phyloP scores from a whole-genome alignment of 78 protist species.

The Diacronema lutheri region DNA sequence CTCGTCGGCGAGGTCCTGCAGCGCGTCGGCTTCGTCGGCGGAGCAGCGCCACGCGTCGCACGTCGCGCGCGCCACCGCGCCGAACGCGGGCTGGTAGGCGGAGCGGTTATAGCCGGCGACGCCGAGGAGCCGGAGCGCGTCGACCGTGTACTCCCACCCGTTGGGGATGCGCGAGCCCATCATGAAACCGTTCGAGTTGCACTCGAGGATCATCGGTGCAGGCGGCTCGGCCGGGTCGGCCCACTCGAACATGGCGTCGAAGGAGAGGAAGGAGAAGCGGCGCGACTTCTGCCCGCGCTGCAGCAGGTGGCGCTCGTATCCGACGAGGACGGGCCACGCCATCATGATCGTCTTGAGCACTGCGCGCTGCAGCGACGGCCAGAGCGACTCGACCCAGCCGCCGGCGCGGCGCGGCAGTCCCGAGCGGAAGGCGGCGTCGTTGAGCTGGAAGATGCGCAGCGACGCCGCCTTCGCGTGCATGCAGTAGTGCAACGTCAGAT shows the following conservation, averaged over 20 bases:
- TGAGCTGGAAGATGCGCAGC: neutral
- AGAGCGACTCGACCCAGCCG: neutral
- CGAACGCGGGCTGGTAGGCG: too few species aligned
- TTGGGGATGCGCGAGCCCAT: neutral
- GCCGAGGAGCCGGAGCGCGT: neutral
- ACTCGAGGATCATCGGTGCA: neutral
- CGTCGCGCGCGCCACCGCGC: too few species aligned
- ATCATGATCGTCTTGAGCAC: neutral
- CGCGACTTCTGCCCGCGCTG: neutral
- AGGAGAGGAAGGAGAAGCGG: neutral
- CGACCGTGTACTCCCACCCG: neutral
- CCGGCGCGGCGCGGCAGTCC: neutral
- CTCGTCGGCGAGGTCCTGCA: neutral
- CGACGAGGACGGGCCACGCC: neutral
- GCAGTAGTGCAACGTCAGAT: neutral
- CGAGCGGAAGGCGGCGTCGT: neutral
- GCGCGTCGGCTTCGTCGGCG: neutral
- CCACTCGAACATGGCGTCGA: neutral
- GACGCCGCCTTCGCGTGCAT: neutral
- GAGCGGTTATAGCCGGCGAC: neutral
- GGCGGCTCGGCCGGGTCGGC: too few species aligned
- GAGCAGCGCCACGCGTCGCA: neutral
- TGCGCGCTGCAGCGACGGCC: neutral
- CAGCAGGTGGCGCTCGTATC: neutral
- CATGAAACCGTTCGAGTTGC: neutral